A percentile compares a stretch with the other conserved stretches of the same genome.
Evolutionary conservation across 1,139 yeast species (phyloP).

Genomic region (Taphrina pruni): DNA sequence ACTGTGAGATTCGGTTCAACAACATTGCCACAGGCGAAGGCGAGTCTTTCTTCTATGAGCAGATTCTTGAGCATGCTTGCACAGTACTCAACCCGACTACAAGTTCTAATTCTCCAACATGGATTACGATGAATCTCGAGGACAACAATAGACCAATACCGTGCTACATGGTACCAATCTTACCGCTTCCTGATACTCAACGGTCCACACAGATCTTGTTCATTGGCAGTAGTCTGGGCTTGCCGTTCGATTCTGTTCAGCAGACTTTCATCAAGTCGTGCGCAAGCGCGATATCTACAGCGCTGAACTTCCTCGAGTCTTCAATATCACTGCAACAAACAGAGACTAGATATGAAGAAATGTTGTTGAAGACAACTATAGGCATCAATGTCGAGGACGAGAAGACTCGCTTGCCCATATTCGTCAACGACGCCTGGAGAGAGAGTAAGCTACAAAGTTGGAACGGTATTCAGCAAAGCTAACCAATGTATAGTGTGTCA

Average conservation of each 20-base stretch:
- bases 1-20: background rate
- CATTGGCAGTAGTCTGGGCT: background rate
- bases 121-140: background rate
- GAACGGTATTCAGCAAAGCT: background rate
- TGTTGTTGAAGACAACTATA: constrained; percentile 8
- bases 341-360: constrained; percentile 14
- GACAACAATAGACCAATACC: background rate
- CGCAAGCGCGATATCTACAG: background rate
- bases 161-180: background rate
- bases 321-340: background rate
- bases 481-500: background rate
- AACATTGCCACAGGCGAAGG: background rate
- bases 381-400: constrained; percentile 26
- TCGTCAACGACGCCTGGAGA: constrained; percentile 30
- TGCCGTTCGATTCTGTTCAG: background rate
- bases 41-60: background rate
- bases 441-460: background rate
- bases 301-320: background rate
- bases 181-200: background rate
- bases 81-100: background rate
- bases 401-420: constrained; percentile 8
- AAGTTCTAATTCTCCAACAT: background rate
- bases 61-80: background rate
- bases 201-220: background rate
- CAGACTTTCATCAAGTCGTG: constrained; percentile 12